A percentile compares a stretch with the other conserved stretches of the same genome.
phyloP scores from a whole-genome alignment of 371 early-diverging fungal genomes.

The Phascolomyces articulosus region DNA sequence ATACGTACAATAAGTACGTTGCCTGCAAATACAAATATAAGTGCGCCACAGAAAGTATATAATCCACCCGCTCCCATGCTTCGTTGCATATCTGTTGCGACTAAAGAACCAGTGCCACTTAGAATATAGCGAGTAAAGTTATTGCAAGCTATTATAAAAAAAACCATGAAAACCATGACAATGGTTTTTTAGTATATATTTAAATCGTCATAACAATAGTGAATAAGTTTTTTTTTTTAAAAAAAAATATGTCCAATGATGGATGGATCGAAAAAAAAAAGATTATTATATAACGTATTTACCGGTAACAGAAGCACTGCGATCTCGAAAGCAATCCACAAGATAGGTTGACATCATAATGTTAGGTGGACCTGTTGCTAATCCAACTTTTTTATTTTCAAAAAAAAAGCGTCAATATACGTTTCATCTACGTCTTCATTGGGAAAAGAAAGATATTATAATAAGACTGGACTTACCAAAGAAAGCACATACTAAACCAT shows the following conservation, averaged over 20 bases:
- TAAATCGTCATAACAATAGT: too few species aligned
- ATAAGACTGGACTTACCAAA: conserved; percentile 25
- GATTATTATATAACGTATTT: conserved; percentile 8
- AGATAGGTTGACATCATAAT: conserved; percentile 40
- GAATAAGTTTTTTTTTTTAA: too few species aligned
- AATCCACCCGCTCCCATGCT: conserved; percentile 33
- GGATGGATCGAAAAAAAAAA: too few species aligned
- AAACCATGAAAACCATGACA: too few species aligned
- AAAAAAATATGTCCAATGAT: too few species aligned
- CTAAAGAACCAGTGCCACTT: conserved; percentile 39
- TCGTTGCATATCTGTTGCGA: conserved; percentile 28
- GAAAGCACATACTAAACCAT: conserved; percentile 38
- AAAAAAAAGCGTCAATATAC: too few species aligned
- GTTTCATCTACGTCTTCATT: too few species aligned
- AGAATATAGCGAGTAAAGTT: conserved; percentile 38
- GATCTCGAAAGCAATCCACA: conserved; percentile 40
- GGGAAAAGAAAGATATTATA: too few species aligned
- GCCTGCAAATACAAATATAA: background rate
- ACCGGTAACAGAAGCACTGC: conserved; percentile 47
- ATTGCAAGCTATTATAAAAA: conserved; percentile 45
- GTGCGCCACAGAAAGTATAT: conserved; percentile 35
- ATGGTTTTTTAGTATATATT: too few species aligned
- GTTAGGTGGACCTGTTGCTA: conserved; percentile 32
- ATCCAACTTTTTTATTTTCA: conserved; percentile 32
- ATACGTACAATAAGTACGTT: background rate